Percentiles rank a stretch among this genome's conserved stretches.
Conservation (phyloP, 352 stramenopile species). For the Phytophthora palmivora region DNA sequence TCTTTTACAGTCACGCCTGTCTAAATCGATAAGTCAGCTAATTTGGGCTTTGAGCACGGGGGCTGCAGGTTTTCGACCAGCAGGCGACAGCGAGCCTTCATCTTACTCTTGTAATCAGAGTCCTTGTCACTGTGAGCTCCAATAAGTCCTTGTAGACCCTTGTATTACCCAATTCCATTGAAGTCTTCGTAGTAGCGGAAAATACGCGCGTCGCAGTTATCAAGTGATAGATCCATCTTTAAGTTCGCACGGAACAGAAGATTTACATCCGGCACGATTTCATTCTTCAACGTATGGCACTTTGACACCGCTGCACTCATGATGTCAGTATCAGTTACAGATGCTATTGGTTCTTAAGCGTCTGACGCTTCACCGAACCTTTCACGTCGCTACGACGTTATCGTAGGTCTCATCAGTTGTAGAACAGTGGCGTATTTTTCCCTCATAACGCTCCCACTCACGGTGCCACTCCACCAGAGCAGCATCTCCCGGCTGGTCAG, state of each 20-base stretch:
- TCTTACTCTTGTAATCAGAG: too few species aligned
- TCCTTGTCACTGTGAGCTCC: not conserved
- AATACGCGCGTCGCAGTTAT: too few species aligned
- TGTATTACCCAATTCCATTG: slow-evolving; percentile 11
- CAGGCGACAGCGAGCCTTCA: slow-evolving; percentile 4
- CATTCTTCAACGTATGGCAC: slow-evolving; percentile 14
- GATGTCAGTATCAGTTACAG: slow-evolving; percentile 13
- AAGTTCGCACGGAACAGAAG: too few species aligned
- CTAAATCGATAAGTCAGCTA: too few species aligned
- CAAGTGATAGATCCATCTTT: too few species aligned
- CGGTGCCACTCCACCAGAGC: slow-evolving; percentile 5
- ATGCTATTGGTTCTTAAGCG: slow-evolving; percentile 7
- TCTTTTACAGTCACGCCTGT: too few species aligned
- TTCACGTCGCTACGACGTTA: slow-evolving; percentile 22
- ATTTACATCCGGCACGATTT: too few species aligned
- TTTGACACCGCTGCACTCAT: slow-evolving; percentile 1
- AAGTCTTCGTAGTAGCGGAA: slow-evolving; percentile 5
- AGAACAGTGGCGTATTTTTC: slow-evolving; percentile 7
- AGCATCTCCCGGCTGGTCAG: not conserved
- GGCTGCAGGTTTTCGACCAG: slow-evolving; percentile 7
- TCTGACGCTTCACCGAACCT: not conserved
- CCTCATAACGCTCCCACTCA: slow-evolving; percentile 18
- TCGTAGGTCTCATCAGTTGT: slow-evolving; percentile 20
- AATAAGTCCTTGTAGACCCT: slow-evolving; percentile 10
- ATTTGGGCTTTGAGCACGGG: slow-evolving; percentile 2